Evolutionary conservation across 2,329 filamentous ascomycete species (phyloP).

Genomic region (Penicillium sp.): DNA sequence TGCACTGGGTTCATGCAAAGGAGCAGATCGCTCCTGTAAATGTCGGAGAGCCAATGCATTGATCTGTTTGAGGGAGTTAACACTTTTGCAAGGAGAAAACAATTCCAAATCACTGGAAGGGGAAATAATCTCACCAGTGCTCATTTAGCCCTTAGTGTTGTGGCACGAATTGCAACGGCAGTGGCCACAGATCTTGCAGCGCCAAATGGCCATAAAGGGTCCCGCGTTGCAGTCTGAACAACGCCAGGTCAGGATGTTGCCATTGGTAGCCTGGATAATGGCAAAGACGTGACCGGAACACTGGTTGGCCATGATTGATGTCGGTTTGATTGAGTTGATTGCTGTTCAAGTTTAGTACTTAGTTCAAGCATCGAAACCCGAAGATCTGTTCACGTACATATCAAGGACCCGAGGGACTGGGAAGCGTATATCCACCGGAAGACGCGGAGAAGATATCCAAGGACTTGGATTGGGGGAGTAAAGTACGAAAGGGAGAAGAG

Average conservation of each 20-base stretch:
- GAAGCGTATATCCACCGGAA: slow-evolving; percentile 23
- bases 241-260: slow-evolving; percentile 44
- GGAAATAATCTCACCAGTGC: not conserved
- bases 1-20: slow-evolving; percentile 14
- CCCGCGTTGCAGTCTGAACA: slow-evolving; percentile 44
- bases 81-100: not conserved
- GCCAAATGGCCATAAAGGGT: slow-evolving; percentile 43
- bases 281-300: slow-evolving; percentile 40
- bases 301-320: slow-evolving; percentile 41
- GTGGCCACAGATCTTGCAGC: slow-evolving; percentile 43
- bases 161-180: slow-evolving; percentile 43
- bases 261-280: slow-evolving; percentile 42
- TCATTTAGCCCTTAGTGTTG: slow-evolving; percentile 32
- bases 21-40: not conserved
- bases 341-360: not conserved
- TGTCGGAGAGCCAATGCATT: slow-evolving; percentile 2
- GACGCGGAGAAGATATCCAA: slow-evolving; percentile 14
- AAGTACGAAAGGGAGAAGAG: not conserved
- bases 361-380: slow-evolving; percentile 3
- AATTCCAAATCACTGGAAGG: not conserved
- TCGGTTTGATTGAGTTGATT: too few species aligned
- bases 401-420: slow-evolving; percentile 21
- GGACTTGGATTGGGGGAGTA: not conserved
- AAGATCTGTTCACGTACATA: slow-evolving; percentile 21
- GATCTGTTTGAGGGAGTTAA: not conserved